A percentile compares a stretch with the other conserved stretches of the same genome.
phyloP scores from a whole-genome alignment of 352 stramenopile species.

The Pythium plurisporium region DNA sequence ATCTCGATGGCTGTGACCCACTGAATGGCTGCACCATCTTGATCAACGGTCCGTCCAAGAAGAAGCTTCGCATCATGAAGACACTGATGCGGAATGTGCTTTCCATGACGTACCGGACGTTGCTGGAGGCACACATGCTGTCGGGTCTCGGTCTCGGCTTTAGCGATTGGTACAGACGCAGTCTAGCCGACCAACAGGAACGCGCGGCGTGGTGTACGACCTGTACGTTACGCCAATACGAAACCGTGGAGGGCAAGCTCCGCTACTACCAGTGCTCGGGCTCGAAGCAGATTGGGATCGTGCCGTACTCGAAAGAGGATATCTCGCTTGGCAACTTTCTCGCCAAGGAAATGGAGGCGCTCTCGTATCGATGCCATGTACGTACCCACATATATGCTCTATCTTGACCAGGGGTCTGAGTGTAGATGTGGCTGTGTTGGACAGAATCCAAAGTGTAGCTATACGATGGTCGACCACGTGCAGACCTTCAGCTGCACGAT shows the following conservation, averaged over 20 bases:
- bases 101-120: slow-evolving; percentile 93
- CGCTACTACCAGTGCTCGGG: slow-evolving; percentile 71
- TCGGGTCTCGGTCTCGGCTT: slow-evolving; percentile 63
- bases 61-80: slow-evolving; percentile 92
- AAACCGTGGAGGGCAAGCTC: slow-evolving; percentile 36
- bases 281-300: slow-evolving; percentile 64
- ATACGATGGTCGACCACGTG: slow-evolving; percentile 78
- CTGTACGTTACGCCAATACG: slow-evolving; percentile 59
- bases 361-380: slow-evolving; percentile 78
- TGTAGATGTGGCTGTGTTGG: no score
- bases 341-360: slow-evolving; percentile 58
- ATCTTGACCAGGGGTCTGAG: no score
- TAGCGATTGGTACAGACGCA: slow-evolving; percentile 20
- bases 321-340: slow-evolving; percentile 82
- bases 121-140: slow-evolving; percentile 94
- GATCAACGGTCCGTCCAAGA: slow-evolving; percentile 87
- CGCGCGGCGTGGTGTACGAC: slow-evolving; percentile 68
- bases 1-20: slow-evolving; percentile 94
- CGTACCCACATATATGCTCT: neutral
- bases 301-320: slow-evolving; percentile 57
- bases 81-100: slow-evolving; percentile 87
- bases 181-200: slow-evolving; percentile 25
- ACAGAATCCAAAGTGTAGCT: slow-evolving; percentile 76
- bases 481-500: slow-evolving; percentile 73
- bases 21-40: slow-evolving; percentile 93